Percentiles rank a stretch among this genome's conserved stretches.
Conservation (phyloP, 2,329 filamentous ascomycete species). For the Tolypocladium nubicola region DNA sequence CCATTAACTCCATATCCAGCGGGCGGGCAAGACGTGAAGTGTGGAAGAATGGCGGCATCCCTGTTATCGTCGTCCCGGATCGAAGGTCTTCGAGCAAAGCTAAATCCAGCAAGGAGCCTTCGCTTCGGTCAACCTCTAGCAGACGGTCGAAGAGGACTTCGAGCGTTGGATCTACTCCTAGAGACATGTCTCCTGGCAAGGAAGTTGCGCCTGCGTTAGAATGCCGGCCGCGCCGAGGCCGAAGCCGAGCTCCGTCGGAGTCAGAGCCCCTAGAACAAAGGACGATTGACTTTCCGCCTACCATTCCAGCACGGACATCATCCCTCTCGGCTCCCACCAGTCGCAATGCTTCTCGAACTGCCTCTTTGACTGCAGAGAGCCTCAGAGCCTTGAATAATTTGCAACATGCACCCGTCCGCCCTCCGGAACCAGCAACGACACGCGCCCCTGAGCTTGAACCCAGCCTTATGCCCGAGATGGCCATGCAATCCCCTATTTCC, state of each 20-base stretch:
- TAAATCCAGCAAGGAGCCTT: conserved; percentile 40
- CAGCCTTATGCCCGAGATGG: neutral
- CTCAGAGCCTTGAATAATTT: conserved; percentile 41
- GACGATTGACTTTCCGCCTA: conserved; percentile 50
- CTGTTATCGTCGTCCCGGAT: conserved; percentile 51
- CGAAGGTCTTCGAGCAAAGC: conserved; percentile 43
- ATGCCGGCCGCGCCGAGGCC: conserved; percentile 26
- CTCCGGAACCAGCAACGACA: neutral
- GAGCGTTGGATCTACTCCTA: conserved; percentile 39
- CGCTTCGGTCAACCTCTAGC: conserved; percentile 51
- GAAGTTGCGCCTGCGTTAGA: conserved; percentile 33
- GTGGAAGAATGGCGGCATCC: conserved; percentile 48
- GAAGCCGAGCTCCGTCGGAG: conserved; percentile 32
- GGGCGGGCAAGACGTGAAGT: conserved; percentile 47
- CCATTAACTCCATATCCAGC: conserved; percentile 39
- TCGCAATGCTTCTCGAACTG: conserved; percentile 37
- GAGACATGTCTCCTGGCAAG: conserved; percentile 29
- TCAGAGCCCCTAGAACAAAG: conserved; percentile 41
- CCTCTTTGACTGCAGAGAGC: conserved; percentile 35
- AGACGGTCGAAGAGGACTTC: conserved; percentile 41
- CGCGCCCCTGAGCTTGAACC: neutral
- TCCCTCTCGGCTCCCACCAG: conserved; percentile 54
- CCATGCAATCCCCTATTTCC: neutral
- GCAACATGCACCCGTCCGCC: conserved; percentile 12
- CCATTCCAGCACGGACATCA: conserved; percentile 45